A percentile compares a stretch with the other conserved stretches of the same genome.
Conservation (phyloP, 1,284 basidiomycete genomes). For the Irpex sp. region DNA sequence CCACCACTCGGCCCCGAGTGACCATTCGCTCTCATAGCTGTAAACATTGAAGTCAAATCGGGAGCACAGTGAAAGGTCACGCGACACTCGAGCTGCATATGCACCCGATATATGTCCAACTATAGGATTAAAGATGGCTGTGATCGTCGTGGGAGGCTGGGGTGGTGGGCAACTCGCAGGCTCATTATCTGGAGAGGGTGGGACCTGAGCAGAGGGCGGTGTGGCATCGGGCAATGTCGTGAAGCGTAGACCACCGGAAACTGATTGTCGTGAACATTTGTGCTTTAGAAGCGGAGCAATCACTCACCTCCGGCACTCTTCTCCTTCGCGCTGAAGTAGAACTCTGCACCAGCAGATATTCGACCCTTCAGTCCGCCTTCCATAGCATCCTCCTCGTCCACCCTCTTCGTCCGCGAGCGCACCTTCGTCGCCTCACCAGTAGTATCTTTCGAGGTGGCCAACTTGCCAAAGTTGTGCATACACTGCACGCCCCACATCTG, state of each 20-base stretch:
- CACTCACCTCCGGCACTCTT: conserved; percentile 85
- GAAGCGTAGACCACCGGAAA: conserved; percentile 92
- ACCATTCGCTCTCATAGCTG: conserved; percentile 95
- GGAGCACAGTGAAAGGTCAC: conserved; percentile 85
- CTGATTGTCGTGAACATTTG: conserved; percentile 35
- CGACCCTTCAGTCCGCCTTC: conserved; percentile 88
- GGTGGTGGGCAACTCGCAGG: conserved; percentile 34
- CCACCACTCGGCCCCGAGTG: conserved; percentile 95
- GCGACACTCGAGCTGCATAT: conserved; percentile 86
- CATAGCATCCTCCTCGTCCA: conserved; percentile 88
- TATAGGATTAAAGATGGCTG: conserved; percentile 94
- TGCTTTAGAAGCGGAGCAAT: not conserved
- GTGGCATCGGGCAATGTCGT: conserved; percentile 83
- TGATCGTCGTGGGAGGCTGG: conserved; percentile 90
- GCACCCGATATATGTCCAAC: conserved; percentile 91
- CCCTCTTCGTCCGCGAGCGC: conserved; percentile 49
- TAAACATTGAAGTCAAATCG: conserved; percentile 97
- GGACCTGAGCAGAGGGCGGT: conserved; percentile 56
- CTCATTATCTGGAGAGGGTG: not conserved
- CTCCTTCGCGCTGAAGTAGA: conserved; percentile 93
- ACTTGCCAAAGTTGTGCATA: conserved; percentile 89
- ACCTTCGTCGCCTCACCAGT: conserved; percentile 27
- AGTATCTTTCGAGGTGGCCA: conserved; percentile 27
- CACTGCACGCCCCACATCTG: conserved; percentile 88
- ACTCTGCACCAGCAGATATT: conserved; percentile 88